Evolutionary conservation across 2,329 filamentous ascomycete species (phyloP), one percentile per base, ranked within the genome.

Genomic region (Coniochaeta sp.): DNA sequence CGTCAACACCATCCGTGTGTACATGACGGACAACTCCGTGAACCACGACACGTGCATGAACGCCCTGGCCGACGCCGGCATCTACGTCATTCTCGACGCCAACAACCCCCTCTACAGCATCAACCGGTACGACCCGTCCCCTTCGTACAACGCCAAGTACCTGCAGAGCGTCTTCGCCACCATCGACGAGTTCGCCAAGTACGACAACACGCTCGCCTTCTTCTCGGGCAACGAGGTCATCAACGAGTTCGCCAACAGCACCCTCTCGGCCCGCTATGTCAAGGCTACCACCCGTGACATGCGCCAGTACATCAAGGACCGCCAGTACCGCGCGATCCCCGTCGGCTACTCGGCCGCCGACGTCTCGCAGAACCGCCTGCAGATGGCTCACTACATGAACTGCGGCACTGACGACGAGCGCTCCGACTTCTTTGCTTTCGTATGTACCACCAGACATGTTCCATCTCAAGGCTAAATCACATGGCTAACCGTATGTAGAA

Each of bases 351-450:
- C 83, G 17, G 83, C 83, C 42, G 93, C 92, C 62, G 92, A 96
- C 76, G 89, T 96, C 60, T 82, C 89, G 62, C 82, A 86, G 70
- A 96, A 96, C 81, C 90, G 92, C 68, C 85, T 89, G 77, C 85
- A 96, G 78, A 91, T 91, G 73, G 92, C 93, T 55, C 71, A 87
- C 59, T 97, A 96, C 82, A 91, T 97, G 87, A 96, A 96, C 84
- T 97, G 93, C 72, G 93, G 93, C 63, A 79, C 84, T 59, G 90
- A 93, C 56, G 88, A 93, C 65, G 86, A 89, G 77, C 88, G 93
- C 67, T 90, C 88, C 68, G 92, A 96, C 75, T 93, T 93, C 79
- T 93, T 92, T 70, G 89, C 88, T 62, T 92, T 93, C 77, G 73
- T 75, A 65, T 67, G 73, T 70, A 9, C 26, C 55, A 17, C 9